Percentiles rank a stretch among this genome's conserved stretches.
These are phyloP conservation scores for Pezicula rhizophila DNA, from an alignment of 2,329 filamentous ascomycete species.

Conservation along the genomic window DNA sequence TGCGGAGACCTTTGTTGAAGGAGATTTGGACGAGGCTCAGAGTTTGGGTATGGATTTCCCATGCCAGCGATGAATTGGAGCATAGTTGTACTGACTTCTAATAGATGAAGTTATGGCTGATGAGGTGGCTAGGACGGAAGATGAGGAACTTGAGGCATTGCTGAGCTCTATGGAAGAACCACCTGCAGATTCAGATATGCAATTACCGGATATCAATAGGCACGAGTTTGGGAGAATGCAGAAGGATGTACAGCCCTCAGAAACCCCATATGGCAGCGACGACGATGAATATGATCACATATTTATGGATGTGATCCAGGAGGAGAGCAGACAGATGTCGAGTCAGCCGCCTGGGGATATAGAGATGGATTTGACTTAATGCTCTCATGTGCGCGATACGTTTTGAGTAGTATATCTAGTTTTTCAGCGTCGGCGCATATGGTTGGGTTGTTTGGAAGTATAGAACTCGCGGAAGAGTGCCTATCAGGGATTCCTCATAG, in stretches of 20 bases:
- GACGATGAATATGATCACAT: slow-evolving; percentile 57
- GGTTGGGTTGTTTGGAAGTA: background rate
- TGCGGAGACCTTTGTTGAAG: slow-evolving; percentile 9
- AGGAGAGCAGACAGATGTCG: slow-evolving; percentile 27
- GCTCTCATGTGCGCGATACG: background rate
- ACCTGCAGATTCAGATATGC: background rate
- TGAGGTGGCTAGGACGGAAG: slow-evolving; percentile 43
- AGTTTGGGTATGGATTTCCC: slow-evolving; percentile 10
- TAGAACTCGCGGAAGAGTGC: slow-evolving; percentile 1
- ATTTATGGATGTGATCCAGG: slow-evolving; percentile 60
- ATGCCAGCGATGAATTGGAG: background rate
- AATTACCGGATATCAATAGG: slow-evolving; percentile 10
- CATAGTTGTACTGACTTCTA: no score
- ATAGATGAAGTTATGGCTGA: slow-evolving; percentile 40
- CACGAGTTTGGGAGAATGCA: background rate
- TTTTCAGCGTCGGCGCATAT: slow-evolving; percentile 20
- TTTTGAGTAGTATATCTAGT: background rate
- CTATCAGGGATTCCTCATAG: slow-evolving; percentile 1
- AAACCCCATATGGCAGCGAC: slow-evolving; percentile 32
- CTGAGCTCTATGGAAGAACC: slow-evolving; percentile 39
- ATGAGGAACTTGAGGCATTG: slow-evolving; percentile 52
- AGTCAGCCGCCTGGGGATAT: slow-evolving; percentile 20
- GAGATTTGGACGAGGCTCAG: slow-evolving; percentile 6
- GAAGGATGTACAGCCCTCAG: background rate
- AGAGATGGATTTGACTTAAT: slow-evolving; percentile 11